phyloP scores from a whole-genome alignment of 805 yeast genomes.

The Metschnikowia noctiluminum region DNA sequence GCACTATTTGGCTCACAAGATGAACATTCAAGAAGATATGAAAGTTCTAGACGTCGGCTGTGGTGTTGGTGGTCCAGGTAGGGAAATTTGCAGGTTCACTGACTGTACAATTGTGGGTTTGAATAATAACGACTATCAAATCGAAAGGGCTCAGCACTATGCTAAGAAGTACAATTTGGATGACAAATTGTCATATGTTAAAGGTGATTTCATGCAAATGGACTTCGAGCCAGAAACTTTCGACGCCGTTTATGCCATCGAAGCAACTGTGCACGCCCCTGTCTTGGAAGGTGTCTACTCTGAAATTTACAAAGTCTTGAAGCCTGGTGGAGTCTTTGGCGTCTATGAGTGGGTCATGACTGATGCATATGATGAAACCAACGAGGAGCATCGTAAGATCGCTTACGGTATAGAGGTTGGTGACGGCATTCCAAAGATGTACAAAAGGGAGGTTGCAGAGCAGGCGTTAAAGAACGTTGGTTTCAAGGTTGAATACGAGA shows the following conservation, averaged over 20 bases:
- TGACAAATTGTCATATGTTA: conserved; percentile 77
- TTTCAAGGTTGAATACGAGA: conserved; percentile 69
- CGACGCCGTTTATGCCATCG: conserved; percentile 97
- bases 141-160: conserved; percentile 83
- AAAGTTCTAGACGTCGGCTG: conserved; percentile 96
- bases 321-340: conserved; percentile 97
- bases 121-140: conserved; percentile 96
- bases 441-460: conserved; percentile 77
- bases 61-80: conserved; percentile 99
- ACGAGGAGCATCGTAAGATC: conserved; percentile 86
- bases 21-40: conserved; percentile 75
- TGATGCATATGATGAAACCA: conserved; percentile 80
- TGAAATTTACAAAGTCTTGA: conserved; percentile 90
- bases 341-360: conserved; percentile 99
- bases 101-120: conserved; percentile 83
- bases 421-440: conserved; percentile 99
- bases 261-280: conserved; percentile 98
- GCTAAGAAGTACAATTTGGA: conserved; percentile 63
- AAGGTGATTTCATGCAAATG: conserved; percentile 99
- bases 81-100: conserved; percentile 91
- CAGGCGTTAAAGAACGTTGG: conserved; percentile 84
- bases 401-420: conserved; percentile 98
- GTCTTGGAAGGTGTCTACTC: conserved; percentile 91
- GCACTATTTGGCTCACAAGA: conserved; percentile 86
- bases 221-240: conserved; percentile 86